A percentile compares a stretch with the other conserved stretches of the same genome.
These are phyloP conservation scores for Candida dajiaensis DNA, from an alignment of 805 yeast genomes.

Conservation along the genomic window DNA sequence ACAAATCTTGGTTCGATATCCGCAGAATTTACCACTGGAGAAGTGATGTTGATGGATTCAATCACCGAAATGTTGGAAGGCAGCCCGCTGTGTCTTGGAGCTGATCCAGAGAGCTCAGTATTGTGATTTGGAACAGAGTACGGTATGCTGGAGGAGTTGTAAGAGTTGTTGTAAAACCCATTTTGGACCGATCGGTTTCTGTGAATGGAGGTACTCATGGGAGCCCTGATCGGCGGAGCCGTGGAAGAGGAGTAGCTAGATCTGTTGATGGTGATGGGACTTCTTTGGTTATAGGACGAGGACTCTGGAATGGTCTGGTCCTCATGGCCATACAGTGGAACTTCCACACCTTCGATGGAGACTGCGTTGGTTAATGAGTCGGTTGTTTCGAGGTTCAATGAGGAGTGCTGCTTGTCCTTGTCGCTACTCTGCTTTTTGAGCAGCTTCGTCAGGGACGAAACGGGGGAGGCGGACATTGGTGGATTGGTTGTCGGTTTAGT, in stretches of 20 bases:
- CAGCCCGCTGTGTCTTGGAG: conserved; percentile 29
- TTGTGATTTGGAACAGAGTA: conserved; percentile 20
- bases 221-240: conserved; percentile 27
- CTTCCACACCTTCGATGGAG: conserved; percentile 26
- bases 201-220: conserved; percentile 23
- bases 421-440: conserved; percentile 21
- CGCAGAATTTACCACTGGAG: conserved; percentile 56
- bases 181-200: conserved; percentile 20
- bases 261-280: conserved; percentile 20
- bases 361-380: conserved; percentile 19
- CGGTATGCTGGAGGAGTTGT: conserved; percentile 19
- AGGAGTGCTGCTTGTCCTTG: not conserved
- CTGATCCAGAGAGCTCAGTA: conserved; percentile 26
- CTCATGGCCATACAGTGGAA: conserved; percentile 8
- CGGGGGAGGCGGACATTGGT: conserved; percentile 13
- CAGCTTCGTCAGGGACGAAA: conserved; percentile 24
- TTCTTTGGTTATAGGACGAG: conserved; percentile 15
- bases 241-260: conserved; percentile 12
- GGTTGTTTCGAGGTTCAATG: conserved; percentile 8
- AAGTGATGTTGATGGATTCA: conserved; percentile 58
- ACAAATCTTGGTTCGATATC: conserved; percentile 83
- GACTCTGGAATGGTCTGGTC: not conserved
- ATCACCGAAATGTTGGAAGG: conserved; percentile 37
- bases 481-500: not conserved
- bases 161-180: conserved; percentile 10